Evolutionary conservation across 305 asterid species (phyloP).

Genomic region (Plantago coronopus): DNA sequence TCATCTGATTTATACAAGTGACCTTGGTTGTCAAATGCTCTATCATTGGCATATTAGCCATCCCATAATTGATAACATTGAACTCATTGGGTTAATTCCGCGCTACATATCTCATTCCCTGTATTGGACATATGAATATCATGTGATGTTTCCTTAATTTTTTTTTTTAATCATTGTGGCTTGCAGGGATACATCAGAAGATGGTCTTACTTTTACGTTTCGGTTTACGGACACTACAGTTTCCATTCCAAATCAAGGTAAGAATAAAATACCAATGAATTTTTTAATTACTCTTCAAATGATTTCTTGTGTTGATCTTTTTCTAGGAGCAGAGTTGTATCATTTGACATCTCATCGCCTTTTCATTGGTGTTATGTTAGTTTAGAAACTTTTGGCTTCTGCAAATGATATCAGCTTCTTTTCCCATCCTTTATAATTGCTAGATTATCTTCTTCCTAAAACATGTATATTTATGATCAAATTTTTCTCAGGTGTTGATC

Average conservation of each 20-base stretch:
- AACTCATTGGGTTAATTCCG: background rate
- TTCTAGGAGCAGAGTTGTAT: slow-evolving; percentile 16
- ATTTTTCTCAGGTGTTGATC: slow-evolving; percentile 55
- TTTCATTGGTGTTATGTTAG: slow-evolving; percentile 13
- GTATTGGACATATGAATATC: background rate
- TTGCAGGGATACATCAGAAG: slow-evolving; percentile 87
- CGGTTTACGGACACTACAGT: slow-evolving; percentile 90
- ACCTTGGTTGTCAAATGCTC: background rate
- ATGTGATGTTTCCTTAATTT: slow-evolving; percentile 1
- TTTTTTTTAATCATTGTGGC: slow-evolving; percentile 21
- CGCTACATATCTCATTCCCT: background rate
- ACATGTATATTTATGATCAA: slow-evolving; percentile 3
- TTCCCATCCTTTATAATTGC: background rate
- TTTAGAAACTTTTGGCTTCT: background rate
- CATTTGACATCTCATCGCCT: slow-evolving; percentile 4
- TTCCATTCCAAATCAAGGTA: slow-evolving; percentile 85
- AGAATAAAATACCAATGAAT: slow-evolving; percentile 26
- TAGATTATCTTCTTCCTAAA: background rate
- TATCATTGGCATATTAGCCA: background rate
- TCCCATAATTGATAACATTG: too few species aligned
- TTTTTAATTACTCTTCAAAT: slow-evolving; percentile 14
- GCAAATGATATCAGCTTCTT: too few species aligned
- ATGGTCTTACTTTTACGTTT: slow-evolving; percentile 91
- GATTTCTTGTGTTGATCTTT: slow-evolving; percentile 13
- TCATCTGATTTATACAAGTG: background rate